Evolutionary conservation across 768 basidiomycete species (phyloP), one percentile per base, ranked within the genome.

Genomic region (Psilocybe cyanescens): DNA sequence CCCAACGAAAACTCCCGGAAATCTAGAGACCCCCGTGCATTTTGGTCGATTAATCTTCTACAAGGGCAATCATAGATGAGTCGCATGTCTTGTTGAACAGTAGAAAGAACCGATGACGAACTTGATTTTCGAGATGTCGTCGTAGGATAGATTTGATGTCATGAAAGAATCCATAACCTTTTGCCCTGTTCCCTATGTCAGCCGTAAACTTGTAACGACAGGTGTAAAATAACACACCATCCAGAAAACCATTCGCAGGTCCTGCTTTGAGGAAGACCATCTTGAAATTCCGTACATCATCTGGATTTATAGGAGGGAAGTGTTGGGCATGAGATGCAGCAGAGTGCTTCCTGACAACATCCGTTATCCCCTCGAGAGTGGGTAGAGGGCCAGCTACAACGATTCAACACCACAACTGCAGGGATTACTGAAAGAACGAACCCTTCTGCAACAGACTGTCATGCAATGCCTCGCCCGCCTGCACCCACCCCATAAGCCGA

Each of bases 1-100:
- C 85, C 90, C 60, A 92, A 75, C 37, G 85, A 83, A 70, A 93
- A 93, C 61, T 91, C 89, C 30, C 82, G 73, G 7, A 82, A 76
- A 66, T 91, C 88, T 9, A 93, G 82, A 3, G 80, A 75, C 5
- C 88, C 89, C 37, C 85, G 78, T 35, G 79, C 75, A 55, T 82
- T 79, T 8, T 81, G 83, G 70, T 91, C 89, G 24, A 86, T 82
- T 44, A 91, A 78, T 57, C 82, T 83, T 83, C 87, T 89, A 60
- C 1, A 55, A 51, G 31, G 35, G 41, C 19, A 37, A 57, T 35
- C 53, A 11, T 49, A 24, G 41, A 39, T 7, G 11, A 8, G 8
- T 7, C 14, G 11, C 11, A 44, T 12, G 14, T 12, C 14, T 46
- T 44, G 17, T 48, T 29, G 12, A 52, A 41, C 11, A 24, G 14